phyloP scores from a whole-genome alignment of 768 basidiomycete genomes.

The Boletus subparvulus region DNA sequence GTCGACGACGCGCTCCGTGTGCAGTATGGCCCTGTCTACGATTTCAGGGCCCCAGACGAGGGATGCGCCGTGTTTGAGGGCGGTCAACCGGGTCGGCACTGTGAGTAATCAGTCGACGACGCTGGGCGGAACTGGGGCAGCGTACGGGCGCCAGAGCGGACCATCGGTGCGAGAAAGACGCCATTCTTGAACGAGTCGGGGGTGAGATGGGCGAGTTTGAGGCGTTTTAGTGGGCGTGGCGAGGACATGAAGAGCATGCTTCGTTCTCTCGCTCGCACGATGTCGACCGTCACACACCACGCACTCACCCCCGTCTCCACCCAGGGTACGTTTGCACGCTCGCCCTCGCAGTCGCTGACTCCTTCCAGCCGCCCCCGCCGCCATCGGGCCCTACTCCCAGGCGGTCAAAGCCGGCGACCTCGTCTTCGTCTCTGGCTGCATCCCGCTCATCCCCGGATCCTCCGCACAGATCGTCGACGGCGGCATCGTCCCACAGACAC shows the following conservation, averaged over 20 bases:
- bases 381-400: constrained; percentile 87
- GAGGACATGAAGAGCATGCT: too few species aligned
- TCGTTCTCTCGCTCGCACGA: not conserved
- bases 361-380: constrained; percentile 64
- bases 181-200: constrained; percentile 82
- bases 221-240: constrained; percentile 46
- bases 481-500: constrained; percentile 47
- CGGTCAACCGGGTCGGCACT: constrained; percentile 86
- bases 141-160: constrained; percentile 86
- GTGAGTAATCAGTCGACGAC: constrained; percentile 4
- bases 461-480: constrained; percentile 47
- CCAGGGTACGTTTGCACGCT: constrained; percentile 6
- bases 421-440: constrained; percentile 87
- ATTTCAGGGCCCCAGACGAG: constrained; percentile 97
- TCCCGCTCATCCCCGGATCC: constrained; percentile 69
- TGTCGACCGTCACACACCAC: constrained; percentile 37
- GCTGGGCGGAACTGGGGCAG: constrained; percentile 12
- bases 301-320: constrained; percentile 39
- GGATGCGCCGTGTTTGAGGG: constrained; percentile 89
- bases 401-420: constrained; percentile 81
- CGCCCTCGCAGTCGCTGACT: not conserved
- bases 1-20: constrained; percentile 80
- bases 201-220: constrained; percentile 58
- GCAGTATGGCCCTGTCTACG: constrained; percentile 93
- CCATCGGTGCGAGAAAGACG: constrained; percentile 97